Evolutionary conservation across 495 filamentous ascomycete genomes (phyloP).

Genomic region (Neurospora tetrasperma): DNA sequence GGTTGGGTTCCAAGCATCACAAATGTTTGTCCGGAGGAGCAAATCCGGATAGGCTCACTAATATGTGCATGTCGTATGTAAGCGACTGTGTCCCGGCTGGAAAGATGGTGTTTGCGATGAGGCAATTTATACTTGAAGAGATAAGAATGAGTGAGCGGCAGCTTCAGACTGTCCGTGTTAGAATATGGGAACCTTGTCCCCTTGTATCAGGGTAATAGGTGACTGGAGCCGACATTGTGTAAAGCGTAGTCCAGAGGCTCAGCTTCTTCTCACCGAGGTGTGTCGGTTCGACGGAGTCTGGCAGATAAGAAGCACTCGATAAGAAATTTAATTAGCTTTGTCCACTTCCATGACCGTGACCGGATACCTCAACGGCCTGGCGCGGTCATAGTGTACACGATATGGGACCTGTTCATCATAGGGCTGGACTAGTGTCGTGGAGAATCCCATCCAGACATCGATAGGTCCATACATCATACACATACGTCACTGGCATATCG

Average conservation of each 20-base stretch:
- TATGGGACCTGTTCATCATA: background rate
- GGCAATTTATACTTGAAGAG: too few species aligned
- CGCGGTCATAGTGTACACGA: background rate
- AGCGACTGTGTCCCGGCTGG: background rate
- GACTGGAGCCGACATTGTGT: background rate
- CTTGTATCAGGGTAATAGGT: background rate
- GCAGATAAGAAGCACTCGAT: background rate
- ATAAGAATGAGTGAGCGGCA: too few species aligned
- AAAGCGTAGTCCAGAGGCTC: background rate
- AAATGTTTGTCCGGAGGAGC: background rate
- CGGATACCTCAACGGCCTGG: background rate
- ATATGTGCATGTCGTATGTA: background rate
- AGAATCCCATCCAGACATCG: background rate
- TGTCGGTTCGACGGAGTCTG: background rate
- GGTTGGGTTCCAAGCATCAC: background rate
- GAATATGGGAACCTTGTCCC: background rate
- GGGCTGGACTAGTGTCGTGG: background rate
- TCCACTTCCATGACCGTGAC: background rate
- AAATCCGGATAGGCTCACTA: background rate
- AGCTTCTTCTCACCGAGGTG: background rate
- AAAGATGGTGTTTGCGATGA: too few species aligned
- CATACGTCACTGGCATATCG: background rate
- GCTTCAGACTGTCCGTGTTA: too few species aligned
- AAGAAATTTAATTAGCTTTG: background rate
- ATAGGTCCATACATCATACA: background rate